Evolutionary conservation across 805 yeast genomes (phyloP), one percentile per base, ranked within the genome.

Genomic region (Hanseniaspora pseudoguilliermondii): DNA sequence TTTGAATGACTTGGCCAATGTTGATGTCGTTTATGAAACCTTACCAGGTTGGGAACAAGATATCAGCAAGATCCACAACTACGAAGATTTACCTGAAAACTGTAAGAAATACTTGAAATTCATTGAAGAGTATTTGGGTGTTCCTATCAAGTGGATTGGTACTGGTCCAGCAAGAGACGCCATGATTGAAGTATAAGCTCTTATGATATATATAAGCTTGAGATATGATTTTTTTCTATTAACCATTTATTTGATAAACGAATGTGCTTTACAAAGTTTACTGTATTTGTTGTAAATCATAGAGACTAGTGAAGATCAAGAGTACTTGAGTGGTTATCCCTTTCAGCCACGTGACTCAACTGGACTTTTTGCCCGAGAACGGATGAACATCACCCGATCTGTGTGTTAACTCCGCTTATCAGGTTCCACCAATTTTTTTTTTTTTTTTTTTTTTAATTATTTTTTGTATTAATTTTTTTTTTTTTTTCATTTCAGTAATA

Each of bases 121-220:
- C 69, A 91, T 93, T 65, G 97, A 89, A 73, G 83, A 88, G 60
- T 90, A 77, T 66, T 75, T 90, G 59, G 76, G 78, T 49, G 91
- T 87, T 57, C 95, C 95, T 57, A 78, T 93, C 60, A 85, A 84
- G 69, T 93, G 97, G 97, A 93, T 93, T 59, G 98, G 98, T 68
- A 93, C 95, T 57, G 98, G 98, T 60, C 97, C 98, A 60, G 95
- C 88, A 54, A 86, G 97, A 75, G 95, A 85, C 57, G 82, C 90
- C 39, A 90, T 89, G 96, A 77, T 89, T 63, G 81, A 80, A 63
- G 83, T 81, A 69, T 61, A 66, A 58, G 16, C 29, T 27, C 29
- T 27, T 27, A 27, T 27, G 29, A 7, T 27, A 27, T 27, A 27
- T 27, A 27, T 7, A 27, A 27, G 6, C 29, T 27, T 4, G 6